These are phyloP conservation scores for Staphylotrichum tortipilum DNA, from an alignment of 495 filamentous ascomycete species.

Conservation along the genomic window DNA sequence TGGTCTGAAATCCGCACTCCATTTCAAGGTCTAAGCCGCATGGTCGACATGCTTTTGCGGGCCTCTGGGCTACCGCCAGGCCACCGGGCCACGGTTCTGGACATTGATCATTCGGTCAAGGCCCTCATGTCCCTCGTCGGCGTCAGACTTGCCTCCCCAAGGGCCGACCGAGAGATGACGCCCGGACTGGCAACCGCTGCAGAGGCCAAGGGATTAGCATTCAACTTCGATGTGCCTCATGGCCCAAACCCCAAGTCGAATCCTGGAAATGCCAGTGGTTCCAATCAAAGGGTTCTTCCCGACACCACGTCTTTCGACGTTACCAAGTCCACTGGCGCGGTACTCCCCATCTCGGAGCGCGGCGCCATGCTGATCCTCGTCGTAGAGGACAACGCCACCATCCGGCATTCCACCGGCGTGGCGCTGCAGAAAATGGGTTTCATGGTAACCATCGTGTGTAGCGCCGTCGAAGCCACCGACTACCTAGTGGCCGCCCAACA, in stretches of 20 bases:
- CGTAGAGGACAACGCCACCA: conserved; percentile 75
- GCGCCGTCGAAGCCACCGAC: conserved; percentile 68
- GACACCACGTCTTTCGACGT: too few species aligned
- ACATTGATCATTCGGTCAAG: conserved; percentile 73
- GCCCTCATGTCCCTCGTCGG: conserved; percentile 82
- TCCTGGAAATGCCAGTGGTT: too few species aligned
- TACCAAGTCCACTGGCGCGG: too few species aligned
- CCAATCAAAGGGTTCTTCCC: too few species aligned
- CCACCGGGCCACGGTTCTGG: too few species aligned
- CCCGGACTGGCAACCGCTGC: too few species aligned
- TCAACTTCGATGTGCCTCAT: conserved; percentile 43
- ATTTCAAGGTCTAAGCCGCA: conserved; percentile 61
- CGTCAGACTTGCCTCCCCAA: conserved; percentile 82
- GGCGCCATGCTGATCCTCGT: conserved; percentile 55
- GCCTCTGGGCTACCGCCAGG: too few species aligned
- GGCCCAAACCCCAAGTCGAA: too few species aligned
- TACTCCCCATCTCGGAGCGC: conserved; percentile 39
- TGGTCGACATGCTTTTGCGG: conserved; percentile 60
- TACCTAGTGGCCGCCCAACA: conserved; percentile 40
- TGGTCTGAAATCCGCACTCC: conserved; percentile 80
- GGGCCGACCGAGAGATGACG: conserved; percentile 73
- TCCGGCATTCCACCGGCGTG: conserved; percentile 69
- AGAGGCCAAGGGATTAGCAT: conserved; percentile 49
- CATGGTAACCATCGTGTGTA: conserved; percentile 58
- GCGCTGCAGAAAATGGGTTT: conserved; percentile 72